These are phyloP conservation scores for Luffa aegyptiaca DNA, from an alignment of 306 rosid species.

Conservation along the genomic window DNA sequence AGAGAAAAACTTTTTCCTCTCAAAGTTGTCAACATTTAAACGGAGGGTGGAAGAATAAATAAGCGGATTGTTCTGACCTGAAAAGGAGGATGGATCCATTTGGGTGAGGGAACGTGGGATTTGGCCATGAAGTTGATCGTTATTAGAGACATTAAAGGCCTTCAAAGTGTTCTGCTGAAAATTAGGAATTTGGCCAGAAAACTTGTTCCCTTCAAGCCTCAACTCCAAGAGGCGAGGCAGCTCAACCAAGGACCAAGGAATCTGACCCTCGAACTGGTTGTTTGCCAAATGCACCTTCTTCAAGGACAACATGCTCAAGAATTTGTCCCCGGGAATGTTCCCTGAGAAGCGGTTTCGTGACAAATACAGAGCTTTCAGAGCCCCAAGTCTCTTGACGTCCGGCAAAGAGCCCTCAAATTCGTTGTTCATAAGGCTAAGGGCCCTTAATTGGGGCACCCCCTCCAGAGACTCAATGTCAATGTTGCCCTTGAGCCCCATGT, in stretches of 20 bases:
- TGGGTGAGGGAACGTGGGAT: conserved; percentile 34
- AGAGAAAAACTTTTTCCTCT: too few species aligned
- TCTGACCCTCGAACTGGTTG: conserved; percentile 39
- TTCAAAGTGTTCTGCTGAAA: conserved; percentile 17
- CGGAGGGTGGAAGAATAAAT: too few species aligned
- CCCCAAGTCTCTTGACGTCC: conserved; percentile 18
- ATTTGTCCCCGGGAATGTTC: conserved; percentile 26
- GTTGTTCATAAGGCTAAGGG: conserved; percentile 53
- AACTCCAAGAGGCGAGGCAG: conserved; percentile 47
- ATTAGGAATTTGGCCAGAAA: conserved; percentile 43
- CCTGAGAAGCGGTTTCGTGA: conserved; percentile 61
- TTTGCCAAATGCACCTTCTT: conserved; percentile 54
- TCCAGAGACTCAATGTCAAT: conserved; percentile 36
- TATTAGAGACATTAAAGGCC: conserved; percentile 41
- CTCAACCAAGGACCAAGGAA: conserved; percentile 39
- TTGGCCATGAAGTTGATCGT: conserved; percentile 45
- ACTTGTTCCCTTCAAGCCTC: conserved; percentile 48
- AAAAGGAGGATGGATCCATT: conserved; percentile 25
- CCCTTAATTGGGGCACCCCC: conserved; percentile 31
- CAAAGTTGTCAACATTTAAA: too few species aligned
- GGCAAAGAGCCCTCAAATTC: conserved; percentile 44
- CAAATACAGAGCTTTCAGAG: conserved; percentile 43
- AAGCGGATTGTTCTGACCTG: conserved; percentile 23
- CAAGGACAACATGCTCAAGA: conserved; percentile 39
- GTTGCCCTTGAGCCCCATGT: conserved; percentile 48